phyloP scores from a whole-genome alignment of 257 asterid genomes.

The Agastache rugosa region DNA sequence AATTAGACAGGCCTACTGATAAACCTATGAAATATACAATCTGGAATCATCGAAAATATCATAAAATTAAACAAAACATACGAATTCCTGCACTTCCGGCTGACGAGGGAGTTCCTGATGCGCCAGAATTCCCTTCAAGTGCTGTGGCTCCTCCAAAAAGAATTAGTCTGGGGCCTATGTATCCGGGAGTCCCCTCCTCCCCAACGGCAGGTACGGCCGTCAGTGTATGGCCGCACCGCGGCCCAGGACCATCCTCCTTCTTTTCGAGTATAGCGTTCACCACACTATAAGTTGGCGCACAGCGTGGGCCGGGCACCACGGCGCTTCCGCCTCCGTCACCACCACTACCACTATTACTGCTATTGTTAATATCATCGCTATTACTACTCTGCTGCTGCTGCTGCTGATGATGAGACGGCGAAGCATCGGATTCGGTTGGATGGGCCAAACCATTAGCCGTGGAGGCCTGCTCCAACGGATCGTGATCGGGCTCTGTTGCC shows the following conservation, averaged over 20 bases:
- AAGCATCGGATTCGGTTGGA: conserved; percentile 48
- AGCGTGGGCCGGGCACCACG: conserved; percentile 76
- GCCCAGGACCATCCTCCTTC: conserved; percentile 98
- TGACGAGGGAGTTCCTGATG: conserved; percentile 91
- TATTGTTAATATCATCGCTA: conserved; percentile 44
- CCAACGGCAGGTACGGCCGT: conserved; percentile 98
- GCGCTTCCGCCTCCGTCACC: conserved; percentile 43
- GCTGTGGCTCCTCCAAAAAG: conserved; percentile 98
- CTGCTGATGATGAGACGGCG: conserved; percentile 39
- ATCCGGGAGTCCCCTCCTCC: conserved; percentile 86
- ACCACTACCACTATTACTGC: conserved; percentile 40
- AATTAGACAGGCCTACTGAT: conserved; percentile 1
- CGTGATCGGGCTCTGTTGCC: conserved; percentile 80
- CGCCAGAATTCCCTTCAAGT: conserved; percentile 92
- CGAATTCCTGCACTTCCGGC: conserved; percentile 99
- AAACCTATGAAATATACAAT: conserved; percentile 10
- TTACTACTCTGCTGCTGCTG: conserved; percentile 46
- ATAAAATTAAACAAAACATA: conserved; percentile 45
- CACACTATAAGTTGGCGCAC: conserved; percentile 85
- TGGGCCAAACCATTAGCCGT: conserved; percentile 47
- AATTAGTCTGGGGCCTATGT: conserved; percentile 88
- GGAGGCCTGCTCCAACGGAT: conserved; percentile 62
- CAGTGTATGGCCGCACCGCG: conserved; percentile 97
- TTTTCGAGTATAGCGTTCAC: conserved; percentile 81
- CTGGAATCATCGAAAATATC: not conserved